These are phyloP conservation scores for Lachnellula occidentalis DNA, from an alignment of 2,329 filamentous ascomycete species.

Conservation along the genomic window DNA sequence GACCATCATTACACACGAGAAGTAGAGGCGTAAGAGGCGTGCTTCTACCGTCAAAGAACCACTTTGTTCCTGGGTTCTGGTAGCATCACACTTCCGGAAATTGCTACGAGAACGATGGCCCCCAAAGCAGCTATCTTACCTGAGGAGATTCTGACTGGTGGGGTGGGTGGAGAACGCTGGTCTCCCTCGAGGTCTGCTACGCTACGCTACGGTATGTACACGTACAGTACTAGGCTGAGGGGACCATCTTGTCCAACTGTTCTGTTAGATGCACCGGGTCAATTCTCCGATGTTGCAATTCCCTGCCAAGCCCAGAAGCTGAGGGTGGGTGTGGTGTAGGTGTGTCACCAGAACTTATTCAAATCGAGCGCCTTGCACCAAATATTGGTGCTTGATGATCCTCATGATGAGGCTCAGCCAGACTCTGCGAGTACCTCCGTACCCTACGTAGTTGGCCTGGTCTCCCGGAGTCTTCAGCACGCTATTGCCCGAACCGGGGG, in stretches of 20 bases:
- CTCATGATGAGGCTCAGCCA: slow-evolving; percentile 1
- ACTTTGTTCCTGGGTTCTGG: not conserved
- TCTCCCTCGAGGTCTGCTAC: too few species aligned
- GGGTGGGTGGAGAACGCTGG: not conserved
- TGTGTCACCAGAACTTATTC: not conserved
- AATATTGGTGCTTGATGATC: not conserved
- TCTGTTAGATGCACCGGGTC: not conserved
- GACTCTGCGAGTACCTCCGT: not conserved
- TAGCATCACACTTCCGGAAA: not conserved
- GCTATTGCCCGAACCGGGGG: not conserved
- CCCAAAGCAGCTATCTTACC: not conserved
- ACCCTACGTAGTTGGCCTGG: not conserved
- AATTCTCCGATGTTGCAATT: not conserved
- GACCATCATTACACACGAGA: too few species aligned
- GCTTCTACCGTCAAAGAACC: not conserved
- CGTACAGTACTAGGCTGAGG: not conserved
- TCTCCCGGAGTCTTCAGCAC: not conserved
- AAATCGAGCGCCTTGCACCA: too few species aligned
- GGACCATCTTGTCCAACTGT: not conserved
- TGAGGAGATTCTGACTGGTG: not conserved
- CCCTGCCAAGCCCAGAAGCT: not conserved
- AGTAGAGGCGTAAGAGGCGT: too few species aligned
- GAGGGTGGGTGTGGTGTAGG: not conserved
- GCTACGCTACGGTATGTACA: not conserved
- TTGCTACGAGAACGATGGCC: not conserved